Evolutionary conservation across 257 asterid genomes (phyloP).

Genomic region (Handroanthus guayacan): DNA sequence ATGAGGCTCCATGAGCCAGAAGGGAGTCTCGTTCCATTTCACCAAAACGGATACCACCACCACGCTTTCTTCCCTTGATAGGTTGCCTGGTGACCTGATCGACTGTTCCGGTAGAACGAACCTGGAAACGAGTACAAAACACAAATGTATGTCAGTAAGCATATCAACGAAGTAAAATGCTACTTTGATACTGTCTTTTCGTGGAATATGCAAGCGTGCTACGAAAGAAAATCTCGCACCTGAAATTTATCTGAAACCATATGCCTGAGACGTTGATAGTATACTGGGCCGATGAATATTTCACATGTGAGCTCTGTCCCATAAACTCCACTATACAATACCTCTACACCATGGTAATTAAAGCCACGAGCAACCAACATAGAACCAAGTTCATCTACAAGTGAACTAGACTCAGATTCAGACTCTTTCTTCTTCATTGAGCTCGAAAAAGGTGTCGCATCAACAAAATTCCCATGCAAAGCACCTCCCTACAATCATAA

Average conservation of each 20-base stretch:
- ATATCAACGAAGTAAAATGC: background rate
- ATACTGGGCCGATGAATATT: constrained; percentile 95
- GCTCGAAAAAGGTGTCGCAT: constrained; percentile 89
- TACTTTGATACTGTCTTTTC: background rate
- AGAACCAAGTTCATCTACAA: constrained; percentile 87
- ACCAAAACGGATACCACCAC: constrained; percentile 97
- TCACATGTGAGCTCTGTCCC: constrained; percentile 92
- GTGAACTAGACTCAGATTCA: constrained; percentile 61
- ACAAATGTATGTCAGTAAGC: background rate
- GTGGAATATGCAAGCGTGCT: constrained; percentile 17
- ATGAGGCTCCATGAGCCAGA: constrained; percentile 96
- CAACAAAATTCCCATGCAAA: constrained; percentile 78
- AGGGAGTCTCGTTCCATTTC: constrained; percentile 99
- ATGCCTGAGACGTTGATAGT: constrained; percentile 96
- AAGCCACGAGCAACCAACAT: constrained; percentile 72
- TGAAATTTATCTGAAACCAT: constrained; percentile 98
- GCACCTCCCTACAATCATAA: constrained; percentile 79
- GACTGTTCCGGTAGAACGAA: constrained; percentile 88
- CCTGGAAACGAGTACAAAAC: constrained; percentile 50
- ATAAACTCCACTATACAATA: constrained; percentile 87
- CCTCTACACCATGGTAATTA: constrained; percentile 89
- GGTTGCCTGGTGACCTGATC: constrained; percentile 94
- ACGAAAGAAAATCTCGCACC: constrained; percentile 48
- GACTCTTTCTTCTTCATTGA: constrained; percentile 52
- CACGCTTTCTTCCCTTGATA: constrained; percentile 92